Percentiles rank a stretch among this genome's conserved stretches.
phyloP scores from a whole-genome alignment of 208 protist species.

The Leishmania mexicana region DNA sequence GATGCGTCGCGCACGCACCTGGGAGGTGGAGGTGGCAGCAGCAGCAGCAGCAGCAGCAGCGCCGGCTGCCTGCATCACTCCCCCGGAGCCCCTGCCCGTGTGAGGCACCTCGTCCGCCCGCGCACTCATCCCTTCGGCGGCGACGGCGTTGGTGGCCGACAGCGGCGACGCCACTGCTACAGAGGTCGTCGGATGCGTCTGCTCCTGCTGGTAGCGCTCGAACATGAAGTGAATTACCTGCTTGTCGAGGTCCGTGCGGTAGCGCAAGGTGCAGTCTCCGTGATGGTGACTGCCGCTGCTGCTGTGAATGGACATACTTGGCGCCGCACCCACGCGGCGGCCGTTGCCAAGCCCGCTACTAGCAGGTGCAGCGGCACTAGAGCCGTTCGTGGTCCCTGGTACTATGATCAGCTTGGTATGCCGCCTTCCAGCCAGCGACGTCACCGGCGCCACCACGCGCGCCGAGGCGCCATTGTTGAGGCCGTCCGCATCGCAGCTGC shows the following conservation, averaged over 20 bases:
- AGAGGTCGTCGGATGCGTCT: slow-evolving; percentile 23
- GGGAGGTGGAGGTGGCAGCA: neutral
- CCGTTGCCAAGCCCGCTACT: neutral
- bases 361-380: neutral
- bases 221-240: slow-evolving; percentile 87
- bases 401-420: slow-evolving; percentile 17
- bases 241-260: slow-evolving; percentile 87
- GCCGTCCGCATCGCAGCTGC: slow-evolving; percentile 2
- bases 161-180: neutral
- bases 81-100: neutral
- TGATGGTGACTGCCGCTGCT: slow-evolving; percentile 12
- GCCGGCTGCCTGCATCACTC: neutral
- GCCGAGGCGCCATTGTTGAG: neutral
- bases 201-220: slow-evolving; percentile 50
- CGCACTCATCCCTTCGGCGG: neutral
- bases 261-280: slow-evolving; percentile 50
- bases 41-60: neutral
- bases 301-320: neutral
- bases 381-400: slow-evolving; percentile 2
- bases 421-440: slow-evolving; percentile 26
- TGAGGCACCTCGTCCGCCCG: neutral
- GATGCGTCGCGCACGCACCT: slow-evolving; percentile 11
- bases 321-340: neutral
- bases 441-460: slow-evolving; percentile 14
- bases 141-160: neutral